Evolutionary conservation across 177 flowering plant genomes (phyloP).

Genomic region (Vitis hybrid): DNA sequence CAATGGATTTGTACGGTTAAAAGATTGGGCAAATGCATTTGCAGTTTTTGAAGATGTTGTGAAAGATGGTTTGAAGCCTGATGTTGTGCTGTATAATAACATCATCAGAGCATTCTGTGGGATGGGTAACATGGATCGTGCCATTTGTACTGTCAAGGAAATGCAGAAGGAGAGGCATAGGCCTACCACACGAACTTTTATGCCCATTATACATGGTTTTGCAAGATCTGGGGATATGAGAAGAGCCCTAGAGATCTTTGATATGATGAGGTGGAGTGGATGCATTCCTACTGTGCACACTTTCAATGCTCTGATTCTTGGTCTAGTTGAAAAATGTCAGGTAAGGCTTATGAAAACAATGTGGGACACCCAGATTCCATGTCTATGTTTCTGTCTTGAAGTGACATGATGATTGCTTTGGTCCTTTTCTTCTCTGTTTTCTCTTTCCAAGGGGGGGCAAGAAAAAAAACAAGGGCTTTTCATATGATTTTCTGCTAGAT

Average conservation of each 20-base stretch:
- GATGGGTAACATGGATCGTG: conserved; percentile 97
- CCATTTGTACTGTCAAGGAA: conserved; percentile 67
- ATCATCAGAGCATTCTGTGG: conserved; percentile 91
- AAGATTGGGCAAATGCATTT: conserved; percentile 97
- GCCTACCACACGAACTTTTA: conserved; percentile 82
- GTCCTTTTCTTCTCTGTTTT: no score
- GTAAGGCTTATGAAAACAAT: conserved; percentile 28
- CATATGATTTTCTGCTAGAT: no score
- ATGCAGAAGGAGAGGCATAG: conserved; percentile 80
- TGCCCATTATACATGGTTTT: conserved; percentile 89
- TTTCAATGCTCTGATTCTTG: conserved; percentile 81
- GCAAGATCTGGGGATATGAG: conserved; percentile 79
- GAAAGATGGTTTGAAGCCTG: conserved; percentile 81
- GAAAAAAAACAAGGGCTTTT: no score
- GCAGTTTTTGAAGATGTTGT: conserved; percentile 86
- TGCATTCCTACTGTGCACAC: conserved; percentile 96
- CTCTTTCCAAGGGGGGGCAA: no score
- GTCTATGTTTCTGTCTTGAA: no score
- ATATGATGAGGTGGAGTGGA: conserved; percentile 90
- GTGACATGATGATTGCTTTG: background rate
- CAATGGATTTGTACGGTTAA: conserved; percentile 75
- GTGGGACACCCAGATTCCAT: background rate
- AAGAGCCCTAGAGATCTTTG: conserved; percentile 73
- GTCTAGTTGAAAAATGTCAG: conserved; percentile 89
- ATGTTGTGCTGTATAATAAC: conserved; percentile 92